Conservation (phyloP, 1,139 yeast species). For the Sugiyamaella castrensis region DNA sequence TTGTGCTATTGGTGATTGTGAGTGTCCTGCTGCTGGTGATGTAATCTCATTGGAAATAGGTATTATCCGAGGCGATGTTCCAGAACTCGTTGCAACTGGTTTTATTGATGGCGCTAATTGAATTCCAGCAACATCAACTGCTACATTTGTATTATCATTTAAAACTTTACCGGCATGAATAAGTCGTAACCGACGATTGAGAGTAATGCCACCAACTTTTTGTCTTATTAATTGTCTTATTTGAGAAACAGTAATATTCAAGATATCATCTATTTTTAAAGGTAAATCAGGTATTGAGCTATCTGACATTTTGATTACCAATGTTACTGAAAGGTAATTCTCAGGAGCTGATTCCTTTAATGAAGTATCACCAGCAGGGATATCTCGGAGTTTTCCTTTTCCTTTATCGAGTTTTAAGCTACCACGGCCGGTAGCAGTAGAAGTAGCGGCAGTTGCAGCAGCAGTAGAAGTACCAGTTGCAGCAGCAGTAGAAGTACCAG, state of each 20-base stretch:
- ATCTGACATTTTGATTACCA: constrained; percentile 53
- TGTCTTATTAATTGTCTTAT: constrained; percentile 44
- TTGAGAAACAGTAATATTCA: constrained; percentile 43
- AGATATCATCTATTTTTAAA: constrained; percentile 41
- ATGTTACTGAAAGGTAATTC: constrained; percentile 23
- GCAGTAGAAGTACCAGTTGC: neutral
- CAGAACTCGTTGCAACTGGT: neutral
- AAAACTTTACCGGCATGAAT: constrained; percentile 74
- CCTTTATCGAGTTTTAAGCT: constrained; percentile 11
- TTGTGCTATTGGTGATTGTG: neutral
- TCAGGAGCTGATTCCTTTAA: neutral
- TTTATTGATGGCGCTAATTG: constrained; percentile 27
- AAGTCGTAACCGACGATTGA: constrained; percentile 57
- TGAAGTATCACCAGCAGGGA: neutral
- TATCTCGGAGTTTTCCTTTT: constrained; percentile 7
- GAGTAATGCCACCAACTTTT: constrained; percentile 35
- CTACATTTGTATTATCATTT: constrained; percentile 56
- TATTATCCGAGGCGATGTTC: neutral
- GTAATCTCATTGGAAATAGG: constrained; percentile 1
- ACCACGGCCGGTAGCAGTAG: neutral
- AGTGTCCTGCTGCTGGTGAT: constrained; percentile 11
- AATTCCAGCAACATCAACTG: constrained; percentile 43
- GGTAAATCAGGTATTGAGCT: constrained; percentile 45
- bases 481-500: neutral
- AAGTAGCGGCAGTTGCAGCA: neutral